Evolutionary conservation across 139 green algal genomes (phyloP).

Genomic region (Limnomonas spitsbergensis): DNA sequence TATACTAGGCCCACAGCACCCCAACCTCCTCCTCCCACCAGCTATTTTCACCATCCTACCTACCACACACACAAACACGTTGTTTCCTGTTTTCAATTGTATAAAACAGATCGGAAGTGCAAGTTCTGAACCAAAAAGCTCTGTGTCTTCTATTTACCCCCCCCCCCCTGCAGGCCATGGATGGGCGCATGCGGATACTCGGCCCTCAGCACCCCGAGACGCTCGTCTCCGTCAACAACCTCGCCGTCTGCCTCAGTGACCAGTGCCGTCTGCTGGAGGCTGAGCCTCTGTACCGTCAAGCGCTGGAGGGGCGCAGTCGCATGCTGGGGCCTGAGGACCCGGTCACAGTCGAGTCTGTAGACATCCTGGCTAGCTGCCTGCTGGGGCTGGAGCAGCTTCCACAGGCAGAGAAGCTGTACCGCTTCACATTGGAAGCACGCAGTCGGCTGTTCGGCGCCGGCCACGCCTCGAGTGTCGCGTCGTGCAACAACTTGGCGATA

Average conservation of each 20-base stretch:
- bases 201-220: not conserved
- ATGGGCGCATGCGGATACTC: not conserved
- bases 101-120: no score
- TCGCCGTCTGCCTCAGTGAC: not conserved
- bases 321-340: no score
- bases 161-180: no score
- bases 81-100: no score
- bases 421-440: not conserved
- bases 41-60: no score
- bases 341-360: no score
- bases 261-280: not conserved
- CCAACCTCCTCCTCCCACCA: no score
- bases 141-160: no score
- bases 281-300: not conserved
- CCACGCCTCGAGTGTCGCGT: not conserved
- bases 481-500: not conserved
- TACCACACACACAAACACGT: no score
- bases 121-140: no score
- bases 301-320: no score
- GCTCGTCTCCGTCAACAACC: not conserved
- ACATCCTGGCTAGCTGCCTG: not conserved
- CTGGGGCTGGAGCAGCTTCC: not conserved
- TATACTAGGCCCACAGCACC: no score
- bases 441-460: not conserved
- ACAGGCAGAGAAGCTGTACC: not conserved